Percentiles rank a stretch among this genome's conserved stretches.
Conservation (phyloP, 2,329 filamentous ascomycete species). For the Hyphodiscus sp. region DNA sequence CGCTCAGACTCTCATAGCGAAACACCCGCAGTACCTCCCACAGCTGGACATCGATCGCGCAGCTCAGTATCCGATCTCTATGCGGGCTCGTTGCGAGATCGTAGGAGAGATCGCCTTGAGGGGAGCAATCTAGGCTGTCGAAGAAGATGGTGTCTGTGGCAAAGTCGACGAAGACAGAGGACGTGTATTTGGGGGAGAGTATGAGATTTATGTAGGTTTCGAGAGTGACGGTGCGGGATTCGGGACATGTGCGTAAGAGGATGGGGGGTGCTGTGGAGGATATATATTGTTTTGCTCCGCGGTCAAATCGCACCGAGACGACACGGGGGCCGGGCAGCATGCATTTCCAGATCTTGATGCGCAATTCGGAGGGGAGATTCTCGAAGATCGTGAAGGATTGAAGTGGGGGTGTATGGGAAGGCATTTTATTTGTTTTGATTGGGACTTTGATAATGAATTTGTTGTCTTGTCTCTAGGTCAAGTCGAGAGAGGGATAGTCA, state of each 20-base stretch:
- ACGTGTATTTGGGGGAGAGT: constrained; percentile 17
- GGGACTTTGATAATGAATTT: not conserved
- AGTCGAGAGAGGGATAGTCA: not conserved
- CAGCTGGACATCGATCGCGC: constrained; percentile 21
- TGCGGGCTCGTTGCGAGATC: constrained; percentile 20
- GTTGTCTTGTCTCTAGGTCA: not conserved
- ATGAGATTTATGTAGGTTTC: constrained; percentile 18
- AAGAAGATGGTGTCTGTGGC: constrained; percentile 23
- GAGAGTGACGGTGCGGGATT: constrained; percentile 21
- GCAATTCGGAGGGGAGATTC: constrained; percentile 5
- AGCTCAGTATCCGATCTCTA: constrained; percentile 15
- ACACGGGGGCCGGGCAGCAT: constrained; percentile 5
- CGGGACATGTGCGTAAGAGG: constrained; percentile 16
- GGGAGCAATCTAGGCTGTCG: constrained; percentile 23
- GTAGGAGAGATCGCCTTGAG: constrained; percentile 22
- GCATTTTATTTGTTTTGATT: not conserved
- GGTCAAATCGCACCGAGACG: constrained; percentile 12
- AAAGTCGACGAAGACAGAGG: constrained; percentile 23
- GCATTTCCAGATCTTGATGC: constrained; percentile 8
- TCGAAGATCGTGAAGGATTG: not conserved
- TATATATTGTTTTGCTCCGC: constrained; percentile 13
- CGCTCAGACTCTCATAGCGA: constrained; percentile 17
- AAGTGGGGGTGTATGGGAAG: not conserved
- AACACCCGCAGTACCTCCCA: constrained; percentile 26
- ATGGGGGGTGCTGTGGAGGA: constrained; percentile 11